phyloP scores from a whole-genome alignment of 768 basidiomycete species.

The Rhizopogon rudus region DNA sequence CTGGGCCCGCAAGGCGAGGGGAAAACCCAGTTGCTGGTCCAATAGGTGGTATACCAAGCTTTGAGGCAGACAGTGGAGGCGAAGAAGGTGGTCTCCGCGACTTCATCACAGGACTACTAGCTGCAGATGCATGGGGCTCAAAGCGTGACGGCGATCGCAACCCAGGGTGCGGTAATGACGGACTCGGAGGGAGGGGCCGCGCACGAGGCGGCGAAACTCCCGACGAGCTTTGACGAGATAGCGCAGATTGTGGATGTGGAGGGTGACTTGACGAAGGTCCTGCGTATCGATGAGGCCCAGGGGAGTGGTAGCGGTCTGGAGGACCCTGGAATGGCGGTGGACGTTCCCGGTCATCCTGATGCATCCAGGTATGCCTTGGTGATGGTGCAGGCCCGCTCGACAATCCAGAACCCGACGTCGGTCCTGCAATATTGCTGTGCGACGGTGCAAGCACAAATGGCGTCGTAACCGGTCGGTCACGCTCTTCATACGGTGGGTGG shows the following conservation, averaged over 20 bases:
- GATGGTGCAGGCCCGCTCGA: conserved; percentile 29
- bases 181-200: conserved; percentile 22
- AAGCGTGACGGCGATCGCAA: conserved; percentile 1
- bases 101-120: not conserved
- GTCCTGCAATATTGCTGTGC: conserved; percentile 28
- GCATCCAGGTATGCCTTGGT: conserved; percentile 36
- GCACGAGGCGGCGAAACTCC: conserved; percentile 33
- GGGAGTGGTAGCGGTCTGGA: conserved; percentile 23
- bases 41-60: conserved; percentile 21
- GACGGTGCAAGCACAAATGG: conserved; percentile 51
- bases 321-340: conserved; percentile 23
- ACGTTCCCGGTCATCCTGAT: conserved; percentile 23
- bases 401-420: conserved; percentile 12
- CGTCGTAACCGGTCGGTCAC: conserved; percentile 48
- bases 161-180: not conserved
- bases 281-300: conserved; percentile 16
- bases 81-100: conserved; percentile 13
- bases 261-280: not conserved
- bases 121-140: not conserved
- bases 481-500: conserved; percentile 38
- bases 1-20: conserved; percentile 25
- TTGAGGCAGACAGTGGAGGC: conserved; percentile 14
- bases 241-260: not conserved
- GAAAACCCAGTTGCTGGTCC: conserved; percentile 13
- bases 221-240: conserved; percentile 7